Conservation (phyloP, 1,284 basidiomycete genomes). For the Kalmanozyma brasiliensis region DNA sequence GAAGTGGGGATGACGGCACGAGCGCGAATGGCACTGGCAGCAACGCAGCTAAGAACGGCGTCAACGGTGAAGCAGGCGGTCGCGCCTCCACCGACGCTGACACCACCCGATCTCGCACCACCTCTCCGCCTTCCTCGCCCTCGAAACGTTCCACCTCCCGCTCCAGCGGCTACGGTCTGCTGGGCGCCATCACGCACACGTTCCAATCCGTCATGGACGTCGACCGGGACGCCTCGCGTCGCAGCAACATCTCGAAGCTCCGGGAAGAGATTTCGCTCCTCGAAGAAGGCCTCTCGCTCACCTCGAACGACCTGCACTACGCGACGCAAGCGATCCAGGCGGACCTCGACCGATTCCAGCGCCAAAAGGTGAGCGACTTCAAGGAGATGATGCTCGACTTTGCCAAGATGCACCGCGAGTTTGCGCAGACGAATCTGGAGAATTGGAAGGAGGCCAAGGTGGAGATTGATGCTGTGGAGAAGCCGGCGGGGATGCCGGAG, state of each 20-base stretch:
- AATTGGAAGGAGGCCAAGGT: slow-evolving; percentile 95
- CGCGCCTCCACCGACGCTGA: neutral
- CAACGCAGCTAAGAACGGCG: neutral
- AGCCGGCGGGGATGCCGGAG: slow-evolving; percentile 53
- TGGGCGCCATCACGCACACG: slow-evolving; percentile 92
- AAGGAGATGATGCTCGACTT: slow-evolving; percentile 90
- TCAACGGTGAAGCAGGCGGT: slow-evolving; percentile 2
- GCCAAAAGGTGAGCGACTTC: slow-evolving; percentile 96
- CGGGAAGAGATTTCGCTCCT: slow-evolving; percentile 81
- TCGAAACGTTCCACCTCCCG: slow-evolving; percentile 38
- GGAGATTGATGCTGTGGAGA: slow-evolving; percentile 85
- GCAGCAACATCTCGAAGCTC: slow-evolving; percentile 92
- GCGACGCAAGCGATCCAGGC: slow-evolving; percentile 95
- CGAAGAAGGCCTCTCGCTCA: slow-evolving; percentile 62
- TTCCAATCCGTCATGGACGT: slow-evolving; percentile 98
- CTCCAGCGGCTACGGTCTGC: slow-evolving; percentile 73
- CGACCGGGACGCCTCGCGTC: slow-evolving; percentile 92
- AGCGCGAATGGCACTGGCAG: neutral
- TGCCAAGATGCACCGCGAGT: slow-evolving; percentile 89
- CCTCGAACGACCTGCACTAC: slow-evolving; percentile 80
- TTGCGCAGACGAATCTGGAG: slow-evolving; percentile 80
- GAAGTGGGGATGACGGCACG: slow-evolving; percentile 26
- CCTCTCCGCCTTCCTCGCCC: slow-evolving; percentile 34
- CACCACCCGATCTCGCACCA: slow-evolving; percentile 17
- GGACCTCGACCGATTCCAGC: slow-evolving; percentile 96